Evolutionary conservation across 2,329 filamentous ascomycete species (phyloP), one percentile per base, ranked within the genome.

Genomic region (Chaetomium globosum): DNA sequence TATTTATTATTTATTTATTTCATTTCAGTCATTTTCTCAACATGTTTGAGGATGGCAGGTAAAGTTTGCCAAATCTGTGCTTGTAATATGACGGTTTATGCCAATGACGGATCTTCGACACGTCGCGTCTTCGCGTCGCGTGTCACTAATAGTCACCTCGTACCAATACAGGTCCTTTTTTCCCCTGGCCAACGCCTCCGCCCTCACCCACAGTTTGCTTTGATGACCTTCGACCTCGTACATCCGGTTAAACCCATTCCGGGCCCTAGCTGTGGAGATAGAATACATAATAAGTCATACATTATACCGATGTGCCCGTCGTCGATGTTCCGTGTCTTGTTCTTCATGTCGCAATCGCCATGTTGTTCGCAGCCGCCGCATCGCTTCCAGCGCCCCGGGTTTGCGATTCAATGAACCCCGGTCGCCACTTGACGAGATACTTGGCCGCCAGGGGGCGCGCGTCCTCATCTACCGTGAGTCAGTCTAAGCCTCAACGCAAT

Each of bases 361-460:
- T 52, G 39, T 43, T 61, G 51, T 61, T 67, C 8, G 52, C 64
- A 31, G 71, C 65, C 30, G 73, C 70, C 49, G 67, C 58, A 16
- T 60, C 61, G 6, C 52, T 66, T 30, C 73, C 71, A 39, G 67
- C 30, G 7, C 56, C 63, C 1, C 48, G 46, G 39, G 63, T 68
- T 59, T 76, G 76, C 16, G 73, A 72, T 49, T 79, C 76, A n/a
- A 82, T 71, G 68, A 86, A 87, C 7, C 75, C 79, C 3, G 85
- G 86, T 19, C 87, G 81, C 78, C 83, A 89, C 74, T 85, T 87
- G 39, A 80, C 78, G 28, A 89, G 78, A 68, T 87, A 88, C 69
- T 88, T 89, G 3, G 79, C 82, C 4, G 87, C 87, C 76, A 88
- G 82, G 0, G 86, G 81, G 64, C 86, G 81, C 8, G 87, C 83